These are phyloP conservation scores for Hepatocystis sp. DNA, from an alignment of 169 alveolate species.

Conservation along the genomic window DNA sequence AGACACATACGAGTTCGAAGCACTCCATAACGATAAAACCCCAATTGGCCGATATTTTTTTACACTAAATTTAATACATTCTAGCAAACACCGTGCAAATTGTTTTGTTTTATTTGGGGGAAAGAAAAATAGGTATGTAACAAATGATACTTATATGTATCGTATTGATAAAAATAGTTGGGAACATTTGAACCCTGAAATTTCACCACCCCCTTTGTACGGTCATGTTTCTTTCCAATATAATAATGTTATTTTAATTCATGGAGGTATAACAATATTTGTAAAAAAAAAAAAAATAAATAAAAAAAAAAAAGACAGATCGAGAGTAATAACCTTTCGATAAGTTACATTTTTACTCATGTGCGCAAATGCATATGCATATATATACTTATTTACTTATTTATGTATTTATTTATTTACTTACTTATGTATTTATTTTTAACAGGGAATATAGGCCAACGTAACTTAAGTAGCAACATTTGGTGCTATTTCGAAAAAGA, in stretches of 20 bases:
- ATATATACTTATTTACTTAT: background rate
- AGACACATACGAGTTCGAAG: slow-evolving; percentile 37
- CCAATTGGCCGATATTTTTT: slow-evolving; percentile 37
- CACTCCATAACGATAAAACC: slow-evolving; percentile 5
- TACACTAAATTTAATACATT: slow-evolving; percentile 39
- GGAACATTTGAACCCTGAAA: slow-evolving; percentile 11
- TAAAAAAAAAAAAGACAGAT: background rate
- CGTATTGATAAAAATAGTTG: slow-evolving; percentile 20
- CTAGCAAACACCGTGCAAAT: slow-evolving; percentile 24
- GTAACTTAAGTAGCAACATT: slow-evolving; percentile 15
- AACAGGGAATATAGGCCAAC: slow-evolving; percentile 61
- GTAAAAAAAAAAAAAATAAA: background rate
- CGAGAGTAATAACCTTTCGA: background rate
- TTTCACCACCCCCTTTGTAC: slow-evolving; percentile 60
- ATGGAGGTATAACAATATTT: slow-evolving; percentile 24
- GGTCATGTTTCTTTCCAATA: slow-evolving; percentile 71
- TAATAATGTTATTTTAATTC: slow-evolving; percentile 48
- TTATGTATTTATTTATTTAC: background rate
- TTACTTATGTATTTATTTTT: background rate
- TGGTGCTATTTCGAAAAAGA: slow-evolving; percentile 69
- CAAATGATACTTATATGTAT: slow-evolving; percentile 61
- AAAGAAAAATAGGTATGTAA: slow-evolving; percentile 32
- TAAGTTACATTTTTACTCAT: background rate
- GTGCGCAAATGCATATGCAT: background rate
- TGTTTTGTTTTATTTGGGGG: slow-evolving; percentile 74